Evolutionary conservation across 768 basidiomycete species (phyloP).

Genomic region (Serendipita sp.): DNA sequence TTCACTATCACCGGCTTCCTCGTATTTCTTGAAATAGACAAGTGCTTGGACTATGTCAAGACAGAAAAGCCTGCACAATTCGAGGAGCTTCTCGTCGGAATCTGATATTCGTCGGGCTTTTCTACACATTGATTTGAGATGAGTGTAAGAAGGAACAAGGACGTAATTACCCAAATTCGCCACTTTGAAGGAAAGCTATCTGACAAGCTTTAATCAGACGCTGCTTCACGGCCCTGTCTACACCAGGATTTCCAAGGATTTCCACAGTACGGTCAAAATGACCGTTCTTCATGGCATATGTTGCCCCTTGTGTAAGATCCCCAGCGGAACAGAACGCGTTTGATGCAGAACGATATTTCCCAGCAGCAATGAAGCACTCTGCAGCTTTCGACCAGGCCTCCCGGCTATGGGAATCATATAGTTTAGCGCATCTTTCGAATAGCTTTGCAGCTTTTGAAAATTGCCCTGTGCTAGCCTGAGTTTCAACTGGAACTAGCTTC

Average conservation of each 20-base stretch:
- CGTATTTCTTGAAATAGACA: not conserved
- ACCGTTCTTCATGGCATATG: slow-evolving; percentile 32
- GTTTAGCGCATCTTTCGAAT: slow-evolving; percentile 28
- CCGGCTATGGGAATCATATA: slow-evolving; percentile 14
- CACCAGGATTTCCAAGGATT: slow-evolving; percentile 25
- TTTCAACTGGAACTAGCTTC: slow-evolving; percentile 18
- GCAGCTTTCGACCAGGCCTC: slow-evolving; percentile 29
- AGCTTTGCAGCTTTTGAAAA: slow-evolving; percentile 33
- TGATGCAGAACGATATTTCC: slow-evolving; percentile 29
- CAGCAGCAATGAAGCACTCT: slow-evolving; percentile 29
- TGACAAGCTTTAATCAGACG: not conserved
- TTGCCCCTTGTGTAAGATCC: slow-evolving; percentile 29
- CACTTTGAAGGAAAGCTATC: not conserved
- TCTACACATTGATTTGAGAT: not conserved
- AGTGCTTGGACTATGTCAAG: not conserved
- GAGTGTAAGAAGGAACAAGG: too few species aligned
- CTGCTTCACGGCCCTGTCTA: slow-evolving; percentile 19
- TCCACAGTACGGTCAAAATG: slow-evolving; percentile 37
- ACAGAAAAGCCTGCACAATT: not conserved
- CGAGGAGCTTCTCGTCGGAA: not conserved
- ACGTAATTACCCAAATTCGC: not conserved
- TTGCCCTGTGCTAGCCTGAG: slow-evolving; percentile 18
- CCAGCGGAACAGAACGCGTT: slow-evolving; percentile 25
- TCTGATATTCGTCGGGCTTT: not conserved
- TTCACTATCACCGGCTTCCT: too few species aligned